phyloP scores from a whole-genome alignment of 805 yeast genomes.

The Kodamaea nitidulidarum region DNA sequence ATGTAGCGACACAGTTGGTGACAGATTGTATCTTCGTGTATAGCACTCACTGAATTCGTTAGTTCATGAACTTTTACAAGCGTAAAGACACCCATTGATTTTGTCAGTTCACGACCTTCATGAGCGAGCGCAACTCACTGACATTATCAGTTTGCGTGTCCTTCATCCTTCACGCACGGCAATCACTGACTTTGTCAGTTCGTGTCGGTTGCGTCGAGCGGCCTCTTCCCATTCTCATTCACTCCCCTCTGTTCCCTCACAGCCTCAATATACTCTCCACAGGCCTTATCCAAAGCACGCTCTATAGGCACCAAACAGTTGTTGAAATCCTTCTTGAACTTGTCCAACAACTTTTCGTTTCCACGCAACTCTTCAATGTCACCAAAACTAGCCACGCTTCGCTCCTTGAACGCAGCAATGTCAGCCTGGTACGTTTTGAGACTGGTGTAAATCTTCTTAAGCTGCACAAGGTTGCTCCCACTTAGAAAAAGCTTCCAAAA shows the following conservation, averaged over 20 bases:
- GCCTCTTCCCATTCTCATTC: slow-evolving; percentile 35
- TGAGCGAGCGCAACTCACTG: too few relatives aligned
- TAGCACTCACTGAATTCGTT: too few relatives aligned
- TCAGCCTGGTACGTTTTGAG: slow-evolving; percentile 32
- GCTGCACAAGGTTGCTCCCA: slow-evolving; percentile 35
- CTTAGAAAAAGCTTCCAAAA: slow-evolving; percentile 39
- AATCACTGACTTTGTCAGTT: too few relatives aligned
- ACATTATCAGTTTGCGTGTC: too few relatives aligned
- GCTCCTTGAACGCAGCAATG: slow-evolving; percentile 25
- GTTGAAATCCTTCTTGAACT: slow-evolving; percentile 29
- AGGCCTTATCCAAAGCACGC: slow-evolving; percentile 31
- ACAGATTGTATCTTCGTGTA: too few relatives aligned
- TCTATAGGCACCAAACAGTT: slow-evolving; percentile 31
- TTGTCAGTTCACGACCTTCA: too few relatives aligned
- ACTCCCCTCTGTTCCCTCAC: slow-evolving; percentile 14
- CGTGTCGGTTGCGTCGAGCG: slow-evolving; percentile 1
- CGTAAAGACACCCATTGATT: too few relatives aligned
- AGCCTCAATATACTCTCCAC: slow-evolving; percentile 32
- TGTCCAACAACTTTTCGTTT: slow-evolving; percentile 32
- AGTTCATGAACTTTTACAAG: too few relatives aligned
- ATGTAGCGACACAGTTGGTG: too few relatives aligned
- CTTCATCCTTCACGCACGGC: too few relatives aligned
- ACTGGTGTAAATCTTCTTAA: slow-evolving; percentile 35
- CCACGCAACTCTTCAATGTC: slow-evolving; percentile 16
- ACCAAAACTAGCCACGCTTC: slow-evolving; percentile 14